Evolutionary conservation across 106 monocot genomes (phyloP), one percentile per base, ranked within the genome.

Genomic region (Dendrobium nobile): DNA sequence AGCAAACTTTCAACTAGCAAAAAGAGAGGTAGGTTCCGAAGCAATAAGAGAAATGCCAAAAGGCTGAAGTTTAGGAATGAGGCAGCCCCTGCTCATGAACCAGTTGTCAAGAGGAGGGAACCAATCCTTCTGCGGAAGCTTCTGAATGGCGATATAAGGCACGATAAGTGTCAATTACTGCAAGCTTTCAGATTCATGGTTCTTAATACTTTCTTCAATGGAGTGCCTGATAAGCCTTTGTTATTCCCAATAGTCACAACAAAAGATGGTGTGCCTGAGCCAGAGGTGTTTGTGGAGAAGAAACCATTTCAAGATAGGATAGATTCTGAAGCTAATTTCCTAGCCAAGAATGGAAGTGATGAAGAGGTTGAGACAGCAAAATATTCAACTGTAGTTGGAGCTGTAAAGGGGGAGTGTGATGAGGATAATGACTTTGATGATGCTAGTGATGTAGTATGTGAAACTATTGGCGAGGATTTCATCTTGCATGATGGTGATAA

Each of bases 51-150:
- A 79, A 74, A 48, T 42, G n/a, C 55, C 41, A 93, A 88, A 82
- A 90, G 54, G 54, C 82, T 79, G 26, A 92, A 88, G 73, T 20
- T 70, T 19, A 20, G 37, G 28, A 81, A 86, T 47, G 58, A 78
- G 20, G 54, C 41, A 44, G 19, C 18, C n/a, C 59, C 78, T 37
- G 22, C 33, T n/a, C 8, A n/a, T 4, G 43, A 41, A 9, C 45
- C 73, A 4, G 1, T 47, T 6, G 58, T 72, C 2, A 75, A 54
- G 11, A 80, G 58, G 47, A 87, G 89, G 77, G 90, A 92, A 78
- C 89, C 94, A 15, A 92, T 85, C 28, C 92, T 98, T 54, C 45
- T 98, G 56, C 85, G 89, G 85, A 98, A 98, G 87, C 91, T 95
- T 80, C 81, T 98, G 54, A 89, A 77, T 37, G 28, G 80, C 16